Conservation (phyloP, 1,139 yeast genomes). For the Zygosaccharomyces pseudobailii region DNA sequence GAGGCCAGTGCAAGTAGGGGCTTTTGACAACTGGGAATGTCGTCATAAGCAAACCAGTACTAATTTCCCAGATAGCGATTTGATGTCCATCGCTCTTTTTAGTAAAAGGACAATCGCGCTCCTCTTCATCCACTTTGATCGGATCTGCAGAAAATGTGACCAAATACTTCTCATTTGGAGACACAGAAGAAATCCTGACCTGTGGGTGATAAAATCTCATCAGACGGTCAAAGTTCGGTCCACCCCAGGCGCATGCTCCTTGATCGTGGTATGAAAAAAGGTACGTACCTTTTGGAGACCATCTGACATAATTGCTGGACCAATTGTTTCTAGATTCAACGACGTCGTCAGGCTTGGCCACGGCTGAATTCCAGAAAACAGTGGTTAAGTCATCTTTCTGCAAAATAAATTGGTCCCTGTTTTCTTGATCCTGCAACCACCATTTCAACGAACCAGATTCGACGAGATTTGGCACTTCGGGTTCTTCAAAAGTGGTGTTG, state of each 20-base stretch:
- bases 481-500: constrained; percentile 61
- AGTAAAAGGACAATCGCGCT: constrained; percentile 72
- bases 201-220: constrained; percentile 83
- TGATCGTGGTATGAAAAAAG: constrained; percentile 86
- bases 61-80: constrained; percentile 88
- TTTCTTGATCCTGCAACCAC: constrained; percentile 86
- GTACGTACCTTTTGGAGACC: constrained; percentile 92
- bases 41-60: constrained; percentile 77
- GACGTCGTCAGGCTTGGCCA: constrained; percentile 69
- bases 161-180: constrained; percentile 86
- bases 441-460: constrained; percentile 77
- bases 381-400: constrained; percentile 81
- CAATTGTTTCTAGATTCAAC: constrained; percentile 77
- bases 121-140: constrained; percentile 55
- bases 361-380: constrained; percentile 81
- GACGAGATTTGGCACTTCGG: constrained; percentile 63
- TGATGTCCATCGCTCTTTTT: constrained; percentile 91
- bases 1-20: constrained; percentile 89
- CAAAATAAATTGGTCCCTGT: constrained; percentile 85
- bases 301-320: constrained; percentile 76
- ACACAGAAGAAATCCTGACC: constrained; percentile 84
- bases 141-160: constrained; percentile 90
- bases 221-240: constrained; percentile 67
- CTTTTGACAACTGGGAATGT: constrained; percentile 88
- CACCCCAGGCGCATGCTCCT: constrained; percentile 98